Percentiles rank a stretch among this genome's conserved stretches.
Conservation (phyloP, 2,329 filamentous ascomycete species). For the Colletotrichum limetticola region DNA sequence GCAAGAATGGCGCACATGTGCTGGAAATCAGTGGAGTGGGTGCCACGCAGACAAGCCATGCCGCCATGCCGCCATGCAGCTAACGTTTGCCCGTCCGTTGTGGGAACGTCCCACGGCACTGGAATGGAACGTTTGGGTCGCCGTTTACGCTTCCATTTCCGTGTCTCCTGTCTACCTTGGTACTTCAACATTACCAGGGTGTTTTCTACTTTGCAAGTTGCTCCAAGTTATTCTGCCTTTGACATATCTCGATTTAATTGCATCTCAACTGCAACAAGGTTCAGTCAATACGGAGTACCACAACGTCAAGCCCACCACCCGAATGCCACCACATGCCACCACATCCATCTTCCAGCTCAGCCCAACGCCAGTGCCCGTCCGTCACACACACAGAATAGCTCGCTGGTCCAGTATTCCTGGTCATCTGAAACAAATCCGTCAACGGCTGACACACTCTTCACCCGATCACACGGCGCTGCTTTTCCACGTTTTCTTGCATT, state of each 20-base stretch:
- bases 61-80: neutral
- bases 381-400: conserved; percentile 20
- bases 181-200: too few relatives aligned
- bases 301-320: neutral
- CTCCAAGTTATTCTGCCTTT: too few relatives aligned
- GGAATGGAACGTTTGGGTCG: neutral
- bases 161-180: neutral
- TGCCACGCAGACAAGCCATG: neutral
- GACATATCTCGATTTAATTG: neutral
- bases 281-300: neutral
- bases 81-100: neutral
- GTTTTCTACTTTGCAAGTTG: too few relatives aligned
- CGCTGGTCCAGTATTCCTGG: conserved; percentile 21
- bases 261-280: neutral
- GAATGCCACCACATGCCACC: neutral
- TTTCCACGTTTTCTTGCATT: neutral
- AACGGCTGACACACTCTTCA: conserved; percentile 30
- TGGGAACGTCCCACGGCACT: neutral
- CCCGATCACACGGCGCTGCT: conserved; percentile 16
- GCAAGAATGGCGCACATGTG: neutral
- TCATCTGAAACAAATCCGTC: conserved; percentile 35
- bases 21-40: conserved; percentile 10
- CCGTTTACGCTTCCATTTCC: neutral
- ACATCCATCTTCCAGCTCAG: neutral
- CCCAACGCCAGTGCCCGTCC: neutral